These are phyloP conservation scores for Solanum chmielewskii DNA, from an alignment of 257 asterid genomes.

Conservation along the genomic window DNA sequence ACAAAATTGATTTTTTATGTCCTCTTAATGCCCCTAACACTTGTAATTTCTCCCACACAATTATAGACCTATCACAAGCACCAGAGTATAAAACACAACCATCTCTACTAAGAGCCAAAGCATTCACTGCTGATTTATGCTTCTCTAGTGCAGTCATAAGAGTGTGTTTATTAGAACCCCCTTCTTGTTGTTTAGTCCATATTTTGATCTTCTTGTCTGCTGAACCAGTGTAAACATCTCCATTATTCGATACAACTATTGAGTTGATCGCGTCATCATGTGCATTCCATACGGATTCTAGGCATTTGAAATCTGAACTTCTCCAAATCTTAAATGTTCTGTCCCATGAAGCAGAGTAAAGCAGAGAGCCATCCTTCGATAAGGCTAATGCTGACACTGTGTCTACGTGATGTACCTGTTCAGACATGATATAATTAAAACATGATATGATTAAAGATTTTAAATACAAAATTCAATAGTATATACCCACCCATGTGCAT, in stretches of 20 bases:
- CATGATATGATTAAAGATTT: background rate
- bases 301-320: constrained; percentile 45
- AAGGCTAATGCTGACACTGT: constrained; percentile 55
- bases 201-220: constrained; percentile 62
- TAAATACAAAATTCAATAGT: background rate
- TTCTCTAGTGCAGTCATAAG: constrained; percentile 29
- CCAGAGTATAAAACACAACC: constrained; percentile 46
- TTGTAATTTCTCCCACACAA: constrained; percentile 37
- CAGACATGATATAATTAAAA: background rate
- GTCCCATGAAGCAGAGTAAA: constrained; percentile 89
- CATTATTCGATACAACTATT: constrained; percentile 23
- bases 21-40: constrained; percentile 44
- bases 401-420: constrained; percentile 40
- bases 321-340: constrained; percentile 58
- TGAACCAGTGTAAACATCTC: constrained; percentile 52
- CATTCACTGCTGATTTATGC: constrained; percentile 56
- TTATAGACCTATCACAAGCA: constrained; percentile 35
- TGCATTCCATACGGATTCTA: constrained; percentile 53
- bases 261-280: constrained; percentile 75
- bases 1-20: constrained; percentile 41
- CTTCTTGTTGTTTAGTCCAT: constrained; percentile 24
- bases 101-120: constrained; percentile 41
- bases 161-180: constrained; percentile 13
- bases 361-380: constrained; percentile 35
- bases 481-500: constrained; percentile 35